Evolutionary conservation across 2,329 filamentous ascomycete species (phyloP), one percentile per base, ranked within the genome.

Genomic region (Beauveria sp.): DNA sequence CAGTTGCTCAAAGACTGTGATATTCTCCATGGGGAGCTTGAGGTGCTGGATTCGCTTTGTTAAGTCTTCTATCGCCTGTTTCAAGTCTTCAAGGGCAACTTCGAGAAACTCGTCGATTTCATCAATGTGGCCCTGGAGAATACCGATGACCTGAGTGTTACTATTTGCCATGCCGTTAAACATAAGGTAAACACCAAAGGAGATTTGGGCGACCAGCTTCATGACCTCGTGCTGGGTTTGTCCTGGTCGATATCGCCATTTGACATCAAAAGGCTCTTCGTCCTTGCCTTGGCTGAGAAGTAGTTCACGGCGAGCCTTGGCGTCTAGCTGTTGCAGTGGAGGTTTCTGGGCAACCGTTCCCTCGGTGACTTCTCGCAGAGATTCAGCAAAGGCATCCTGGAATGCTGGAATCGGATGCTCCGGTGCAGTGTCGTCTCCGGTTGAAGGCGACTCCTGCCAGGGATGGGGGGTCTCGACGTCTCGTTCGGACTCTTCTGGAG

Each of bases 101-200:
- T 96, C 91, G 40, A 97, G 78, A 69, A 96, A 97, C 68, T 89
- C 87, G 73, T 97, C 94, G 34, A 97, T 85, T 73, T 97, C 93
- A 70, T 96, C 90, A 63, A 97, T 94, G 72, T 97, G 93, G 16
- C 85, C 86, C 70, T 97, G 91, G 61, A 97, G 80, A 58, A 97
- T 97, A 65, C 83, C 86, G 64, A 96, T 87, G 14, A 97, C 93
- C 71, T 96, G 90, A 40, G 86, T 81, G 66, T 96, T 90, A 66
- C 91, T 96, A 73, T 93, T 96, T 58, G 94, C 92, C 72, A 96
- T 84, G 63, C 87, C 86, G 68, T 92, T 87, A 60, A 96, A 84
- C 61, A 97, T 77, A 50, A 97, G 79, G 72, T 97, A 92, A 43
- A 97, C 87, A 22, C 94, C 93, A 72, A 97, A 97, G 1, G 91